Evolutionary conservation across 441 rosid genomes (phyloP), one percentile per base, ranked within the genome.

Genomic region (Croton laevigatus): DNA sequence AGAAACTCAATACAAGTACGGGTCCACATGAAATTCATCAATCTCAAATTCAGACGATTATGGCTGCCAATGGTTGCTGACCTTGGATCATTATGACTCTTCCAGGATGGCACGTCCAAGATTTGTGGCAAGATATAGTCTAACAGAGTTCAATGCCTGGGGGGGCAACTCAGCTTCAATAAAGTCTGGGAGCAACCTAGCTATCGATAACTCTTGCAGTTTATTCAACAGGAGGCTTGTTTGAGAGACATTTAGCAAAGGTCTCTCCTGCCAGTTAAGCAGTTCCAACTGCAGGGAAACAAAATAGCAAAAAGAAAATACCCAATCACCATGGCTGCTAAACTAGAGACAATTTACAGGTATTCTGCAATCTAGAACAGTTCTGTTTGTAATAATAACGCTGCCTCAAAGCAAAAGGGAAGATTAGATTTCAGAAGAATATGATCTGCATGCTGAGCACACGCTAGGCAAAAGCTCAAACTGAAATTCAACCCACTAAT

Each of bases 21-120:
- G 19, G 3, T 10, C 37, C 22, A 44, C 40, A n/a, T 4, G 32
- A 23, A 5, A 22, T 61, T 52, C 10, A n/a, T 13, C 13, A 8
- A n/a, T 48, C 13, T 8, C 7, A 32, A 32, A 42, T 32, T 37
- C 57, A 19, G 20, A 14, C 4, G 23, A 53, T 20, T 34, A 27
- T 6, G 22, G 51, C 46, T 42, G 60, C 20, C 49, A 27, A 45
- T 59, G 65, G 54, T 32, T 48, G 42, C 20, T 54, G 61, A 9
- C 22, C 11, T 9, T 27, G 34, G 11, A n/a, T 17, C 13, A 46
- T 71, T 69, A 84, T 80, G 76, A 75, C 52, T 93, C 98, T 63
- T 85, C 87, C 5, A 89, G 79, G 77, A 87, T 81, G 27, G 97
- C 92, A 46, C 97, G 98, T 34, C 98, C 98, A 9, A 93, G 93